A percentile compares a stretch with the other conserved stretches of the same genome.
Evolutionary conservation across 176 grass and related monocot species (phyloP).

Genomic region (Hyparrhenia diplandra): DNA sequence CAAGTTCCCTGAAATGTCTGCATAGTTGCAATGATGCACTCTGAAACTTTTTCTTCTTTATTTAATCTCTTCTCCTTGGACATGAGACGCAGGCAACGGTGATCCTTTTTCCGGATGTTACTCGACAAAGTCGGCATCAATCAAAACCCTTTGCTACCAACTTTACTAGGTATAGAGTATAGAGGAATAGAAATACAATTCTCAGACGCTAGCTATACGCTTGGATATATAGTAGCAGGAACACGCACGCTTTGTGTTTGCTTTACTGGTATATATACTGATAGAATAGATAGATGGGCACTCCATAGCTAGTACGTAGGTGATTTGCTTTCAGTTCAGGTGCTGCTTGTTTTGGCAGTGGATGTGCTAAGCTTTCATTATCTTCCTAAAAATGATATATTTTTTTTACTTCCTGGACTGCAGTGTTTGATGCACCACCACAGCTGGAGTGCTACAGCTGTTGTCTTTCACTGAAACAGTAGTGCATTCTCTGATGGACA

Average conservation of each 20-base stretch:
- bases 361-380: neutral
- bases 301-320: neutral
- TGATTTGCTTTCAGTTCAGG: conserved; percentile 8
- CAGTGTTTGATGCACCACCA: neutral
- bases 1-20: no score
- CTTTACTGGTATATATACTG: neutral
- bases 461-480: neutral
- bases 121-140: neutral
- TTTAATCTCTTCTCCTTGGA: neutral
- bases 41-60: neutral
- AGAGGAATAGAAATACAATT: neutral
- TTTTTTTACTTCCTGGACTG: no score
- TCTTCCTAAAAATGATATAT: no score
- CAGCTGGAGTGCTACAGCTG: no score
- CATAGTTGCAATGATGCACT: neutral
- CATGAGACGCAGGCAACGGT: neutral
- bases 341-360: neutral
- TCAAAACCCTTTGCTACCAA: neutral
- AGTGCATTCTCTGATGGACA: neutral
- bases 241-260: neutral
- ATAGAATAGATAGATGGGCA: neutral
- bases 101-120: neutral
- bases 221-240: neutral
- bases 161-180: neutral
- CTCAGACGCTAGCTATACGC: neutral